Percentiles rank a stretch among this genome's conserved stretches.
These are phyloP conservation scores for Termitomyces sp. DNA, from an alignment of 768 basidiomycete species.

Conservation along the genomic window DNA sequence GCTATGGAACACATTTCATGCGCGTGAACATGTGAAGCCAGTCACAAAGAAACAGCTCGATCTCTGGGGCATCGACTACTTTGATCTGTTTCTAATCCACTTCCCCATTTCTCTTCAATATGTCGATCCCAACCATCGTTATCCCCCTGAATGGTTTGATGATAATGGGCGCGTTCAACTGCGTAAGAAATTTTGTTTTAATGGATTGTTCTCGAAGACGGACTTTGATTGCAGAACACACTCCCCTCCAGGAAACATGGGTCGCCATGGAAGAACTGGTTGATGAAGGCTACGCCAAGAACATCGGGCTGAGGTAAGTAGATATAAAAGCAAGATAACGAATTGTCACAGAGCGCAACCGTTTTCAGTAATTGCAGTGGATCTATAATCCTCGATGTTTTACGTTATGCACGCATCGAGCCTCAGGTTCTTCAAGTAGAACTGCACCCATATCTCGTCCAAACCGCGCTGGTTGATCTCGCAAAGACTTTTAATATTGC, in stretches of 20 bases:
- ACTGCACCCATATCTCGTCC: slow-evolving; percentile 68
- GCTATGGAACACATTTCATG: slow-evolving; percentile 91
- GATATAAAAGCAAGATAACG: background rate
- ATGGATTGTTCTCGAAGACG: background rate
- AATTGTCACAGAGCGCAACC: background rate
- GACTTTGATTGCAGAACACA: slow-evolving; percentile 41
- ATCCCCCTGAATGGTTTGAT: slow-evolving; percentile 81
- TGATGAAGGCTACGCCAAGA: slow-evolving; percentile 65
- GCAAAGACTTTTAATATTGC: slow-evolving; percentile 57
- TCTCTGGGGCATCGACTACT: slow-evolving; percentile 84
- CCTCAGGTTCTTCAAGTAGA: slow-evolving; percentile 71
- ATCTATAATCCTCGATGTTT: slow-evolving; percentile 67
- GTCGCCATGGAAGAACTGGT: slow-evolving; percentile 75
- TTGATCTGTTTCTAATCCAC: slow-evolving; percentile 79
- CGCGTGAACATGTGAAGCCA: slow-evolving; percentile 63
- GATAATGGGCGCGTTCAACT: slow-evolving; percentile 69
- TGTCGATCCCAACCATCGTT: slow-evolving; percentile 70
- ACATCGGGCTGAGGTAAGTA: slow-evolving; percentile 71
- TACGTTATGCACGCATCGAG: slow-evolving; percentile 74
- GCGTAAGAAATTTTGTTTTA: slow-evolving; percentile 31
- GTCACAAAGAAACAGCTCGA: slow-evolving; percentile 61
- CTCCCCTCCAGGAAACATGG: slow-evolving; percentile 83
- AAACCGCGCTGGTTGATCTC: slow-evolving; percentile 51
- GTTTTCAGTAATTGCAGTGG: slow-evolving; percentile 67
- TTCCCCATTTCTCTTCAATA: slow-evolving; percentile 84